A percentile compares a stretch with the other conserved stretches of the same genome.
These are phyloP conservation scores for Ophiostoma piceae DNA, from an alignment of 2,329 filamentous ascomycete species.

Conservation along the genomic window DNA sequence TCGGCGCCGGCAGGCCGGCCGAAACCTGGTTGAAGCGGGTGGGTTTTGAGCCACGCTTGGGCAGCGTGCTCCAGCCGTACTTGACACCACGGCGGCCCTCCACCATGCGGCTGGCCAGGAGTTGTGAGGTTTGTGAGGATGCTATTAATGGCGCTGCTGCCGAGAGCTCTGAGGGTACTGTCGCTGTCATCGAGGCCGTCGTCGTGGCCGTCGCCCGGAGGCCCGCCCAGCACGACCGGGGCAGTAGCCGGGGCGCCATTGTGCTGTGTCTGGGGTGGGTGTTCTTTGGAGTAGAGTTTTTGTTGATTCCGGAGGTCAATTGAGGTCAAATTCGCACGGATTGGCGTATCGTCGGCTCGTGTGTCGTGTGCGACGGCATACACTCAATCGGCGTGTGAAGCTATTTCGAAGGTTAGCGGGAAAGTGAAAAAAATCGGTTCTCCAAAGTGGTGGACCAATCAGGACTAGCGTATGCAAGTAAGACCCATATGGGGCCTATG, in stretches of 20 bases:
- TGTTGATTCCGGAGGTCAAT: not conserved
- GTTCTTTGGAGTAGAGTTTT: not conserved
- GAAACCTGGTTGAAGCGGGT: slow-evolving; percentile 57
- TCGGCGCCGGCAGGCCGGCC: slow-evolving; percentile 51
- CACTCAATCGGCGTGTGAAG: slow-evolving; percentile 17
- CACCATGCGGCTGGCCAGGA: slow-evolving; percentile 16
- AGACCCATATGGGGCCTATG: not conserved
- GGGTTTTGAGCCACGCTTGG: slow-evolving; percentile 46
- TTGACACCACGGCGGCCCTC: slow-evolving; percentile 45
- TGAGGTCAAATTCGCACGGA: not conserved
- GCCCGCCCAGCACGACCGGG: slow-evolving; percentile 32
- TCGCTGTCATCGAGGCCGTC: slow-evolving; percentile 10
- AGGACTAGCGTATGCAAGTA: slow-evolving; percentile 15
- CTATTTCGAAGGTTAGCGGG: slow-evolving; percentile 14
- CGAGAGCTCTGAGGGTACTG: slow-evolving; percentile 11
- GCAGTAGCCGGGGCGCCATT: slow-evolving; percentile 36
- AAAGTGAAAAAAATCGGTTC: slow-evolving; percentile 20
- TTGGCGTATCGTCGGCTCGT: not conserved
- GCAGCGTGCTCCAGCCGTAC: slow-evolving; percentile 55
- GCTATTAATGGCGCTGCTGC: slow-evolving; percentile 11
- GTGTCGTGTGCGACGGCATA: slow-evolving; percentile 5
- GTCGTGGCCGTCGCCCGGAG: slow-evolving; percentile 22
- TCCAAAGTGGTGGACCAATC: not conserved
- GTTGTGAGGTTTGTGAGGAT: not conserved
- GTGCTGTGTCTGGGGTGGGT: slow-evolving; percentile 13